phyloP scores from a whole-genome alignment of 1,284 basidiomycete species.

The Schizopora paradoxa region DNA sequence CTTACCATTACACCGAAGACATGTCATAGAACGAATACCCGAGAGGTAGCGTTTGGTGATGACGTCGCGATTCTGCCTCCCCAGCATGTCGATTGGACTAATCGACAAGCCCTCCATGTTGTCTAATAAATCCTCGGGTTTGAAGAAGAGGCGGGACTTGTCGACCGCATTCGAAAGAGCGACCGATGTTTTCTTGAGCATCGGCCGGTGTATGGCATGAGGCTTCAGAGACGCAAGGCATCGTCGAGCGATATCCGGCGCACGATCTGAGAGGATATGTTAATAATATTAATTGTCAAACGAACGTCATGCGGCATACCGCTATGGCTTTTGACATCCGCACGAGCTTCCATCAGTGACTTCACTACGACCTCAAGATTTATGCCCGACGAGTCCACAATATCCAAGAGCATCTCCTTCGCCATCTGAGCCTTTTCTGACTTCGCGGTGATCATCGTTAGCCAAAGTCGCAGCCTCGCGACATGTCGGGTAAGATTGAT shows the following conservation, averaged over 20 bases:
- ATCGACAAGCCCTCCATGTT: constrained; percentile 36
- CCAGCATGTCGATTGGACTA: constrained; percentile 33
- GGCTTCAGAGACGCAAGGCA: constrained; percentile 13
- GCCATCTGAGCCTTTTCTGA: constrained; percentile 59
- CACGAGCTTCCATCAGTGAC: constrained; percentile 36
- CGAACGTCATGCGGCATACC: constrained; percentile 8
- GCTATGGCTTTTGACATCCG: constrained; percentile 24
- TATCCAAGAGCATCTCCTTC: constrained; percentile 53
- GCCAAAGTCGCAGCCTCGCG: constrained; percentile 47
- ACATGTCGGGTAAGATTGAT: constrained; percentile 46
- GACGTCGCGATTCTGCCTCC: constrained; percentile 55
- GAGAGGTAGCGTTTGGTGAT: constrained; percentile 51
- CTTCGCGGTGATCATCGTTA: constrained; percentile 45
- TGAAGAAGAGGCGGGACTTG: constrained; percentile 64
- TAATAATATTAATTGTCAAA: neutral
- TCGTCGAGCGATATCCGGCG: constrained; percentile 9
- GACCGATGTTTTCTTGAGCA: constrained; percentile 35
- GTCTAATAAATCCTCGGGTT: constrained; percentile 59
- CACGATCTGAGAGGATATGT: constrained; percentile 34
- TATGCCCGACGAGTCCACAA: constrained; percentile 57
- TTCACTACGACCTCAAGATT: constrained; percentile 46
- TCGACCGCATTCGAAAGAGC: constrained; percentile 45
- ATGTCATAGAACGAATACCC: constrained; percentile 37
- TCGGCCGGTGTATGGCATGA: constrained; percentile 1
- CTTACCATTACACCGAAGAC: constrained; percentile 57